Percentiles rank a stretch among this genome's conserved stretches.
phyloP scores from a whole-genome alignment of 164 flowering plant genomes.

The Cinnamomum chago region DNA sequence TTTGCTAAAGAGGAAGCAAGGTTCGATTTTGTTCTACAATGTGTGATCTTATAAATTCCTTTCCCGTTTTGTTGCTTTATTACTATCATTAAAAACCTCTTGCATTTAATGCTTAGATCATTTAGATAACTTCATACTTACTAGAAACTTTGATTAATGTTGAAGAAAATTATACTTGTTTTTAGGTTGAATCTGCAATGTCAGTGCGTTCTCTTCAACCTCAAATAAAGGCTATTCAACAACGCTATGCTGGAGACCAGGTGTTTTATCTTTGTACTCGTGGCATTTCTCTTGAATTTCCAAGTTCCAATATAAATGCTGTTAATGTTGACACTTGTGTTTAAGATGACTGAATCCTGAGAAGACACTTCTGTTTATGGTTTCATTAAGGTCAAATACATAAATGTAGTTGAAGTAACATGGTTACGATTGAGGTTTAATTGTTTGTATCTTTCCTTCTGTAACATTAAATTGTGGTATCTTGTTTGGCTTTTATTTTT shows the following conservation, averaged over 20 bases:
- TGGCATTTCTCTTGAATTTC: background rate
- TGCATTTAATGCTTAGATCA: background rate
- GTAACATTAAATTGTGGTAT: too few species aligned
- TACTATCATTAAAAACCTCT: background rate
- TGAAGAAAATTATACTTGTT: background rate
- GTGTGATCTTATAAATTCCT: background rate
- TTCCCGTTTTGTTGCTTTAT: too few species aligned
- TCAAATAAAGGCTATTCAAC: slow-evolving; percentile 81
- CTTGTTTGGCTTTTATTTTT: too few species aligned
- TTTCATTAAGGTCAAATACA: too few species aligned
- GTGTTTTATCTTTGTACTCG: slow-evolving; percentile 25
- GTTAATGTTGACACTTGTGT: too few species aligned
- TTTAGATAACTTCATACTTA: background rate
- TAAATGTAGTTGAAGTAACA: too few species aligned
- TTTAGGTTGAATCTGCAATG: slow-evolving; percentile 90
- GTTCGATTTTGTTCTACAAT: too few species aligned
- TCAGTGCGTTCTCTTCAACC: slow-evolving; percentile 92
- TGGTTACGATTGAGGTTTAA: too few species aligned
- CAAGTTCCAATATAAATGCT: background rate
- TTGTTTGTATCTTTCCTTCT: too few species aligned
- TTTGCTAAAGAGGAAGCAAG: too few species aligned
- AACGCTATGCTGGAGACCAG: slow-evolving; percentile 91
- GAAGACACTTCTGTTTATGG: too few species aligned
- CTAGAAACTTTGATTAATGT: background rate
- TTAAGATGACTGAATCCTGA: too few species aligned